phyloP scores from a whole-genome alignment of 257 asterid species.

The Solanum corneliomulleri region DNA sequence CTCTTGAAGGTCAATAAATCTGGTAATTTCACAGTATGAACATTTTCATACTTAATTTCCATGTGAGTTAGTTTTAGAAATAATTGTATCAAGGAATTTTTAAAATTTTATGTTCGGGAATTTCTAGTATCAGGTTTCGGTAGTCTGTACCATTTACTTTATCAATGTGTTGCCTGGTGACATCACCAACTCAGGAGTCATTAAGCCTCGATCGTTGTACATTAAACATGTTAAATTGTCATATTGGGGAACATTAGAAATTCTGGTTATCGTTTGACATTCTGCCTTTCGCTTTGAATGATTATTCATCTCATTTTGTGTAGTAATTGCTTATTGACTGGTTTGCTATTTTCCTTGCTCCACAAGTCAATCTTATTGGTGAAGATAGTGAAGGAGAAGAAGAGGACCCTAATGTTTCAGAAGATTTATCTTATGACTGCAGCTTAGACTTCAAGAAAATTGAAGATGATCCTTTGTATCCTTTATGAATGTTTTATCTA shows the following conservation, averaged over 20 bases:
- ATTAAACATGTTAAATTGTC: not conserved
- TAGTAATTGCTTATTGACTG: not conserved
- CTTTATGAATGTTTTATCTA: constrained; percentile 8
- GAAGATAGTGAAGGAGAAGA: constrained; percentile 45
- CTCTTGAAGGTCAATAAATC: not conserved
- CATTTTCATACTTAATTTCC: not conserved
- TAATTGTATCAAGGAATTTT: not conserved
- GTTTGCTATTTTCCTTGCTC: not conserved
- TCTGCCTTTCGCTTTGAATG: not conserved
- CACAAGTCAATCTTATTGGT: constrained; percentile 7
- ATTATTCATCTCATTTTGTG: not conserved
- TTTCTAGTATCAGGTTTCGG: not conserved
- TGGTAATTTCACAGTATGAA: no score
- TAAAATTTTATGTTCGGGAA: not conserved
- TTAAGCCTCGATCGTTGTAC: not conserved
- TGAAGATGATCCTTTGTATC: constrained; percentile 69
- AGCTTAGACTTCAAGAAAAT: constrained; percentile 2
- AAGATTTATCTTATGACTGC: constrained; percentile 18
- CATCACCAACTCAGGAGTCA: not conserved
- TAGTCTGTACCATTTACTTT: not conserved
- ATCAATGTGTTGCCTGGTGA: not conserved
- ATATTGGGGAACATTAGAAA: not conserved
- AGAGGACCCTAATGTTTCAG: constrained; percentile 20
- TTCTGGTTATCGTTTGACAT: not conserved
- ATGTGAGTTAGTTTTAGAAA: not conserved